Evolutionary conservation across 176 grass and related monocot species (phyloP).

Genomic region (Poa annua): DNA sequence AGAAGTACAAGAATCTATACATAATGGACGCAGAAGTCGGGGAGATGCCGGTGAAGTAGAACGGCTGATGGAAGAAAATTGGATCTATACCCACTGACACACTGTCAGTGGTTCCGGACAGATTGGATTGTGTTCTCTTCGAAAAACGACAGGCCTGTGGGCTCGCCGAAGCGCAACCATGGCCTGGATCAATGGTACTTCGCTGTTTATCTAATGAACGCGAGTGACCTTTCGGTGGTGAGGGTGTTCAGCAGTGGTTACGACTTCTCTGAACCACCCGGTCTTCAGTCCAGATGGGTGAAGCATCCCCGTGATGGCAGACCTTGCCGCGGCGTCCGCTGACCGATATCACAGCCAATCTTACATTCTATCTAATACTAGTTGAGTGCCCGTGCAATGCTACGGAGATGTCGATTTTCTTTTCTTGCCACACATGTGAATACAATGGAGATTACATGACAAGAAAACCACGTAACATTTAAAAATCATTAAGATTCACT

Average conservation of each 20-base stretch:
- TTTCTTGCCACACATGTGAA: no score
- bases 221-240: not conserved
- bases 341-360: slow-evolving; percentile 46
- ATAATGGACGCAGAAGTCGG: slow-evolving; percentile 23
- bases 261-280: slow-evolving; percentile 49
- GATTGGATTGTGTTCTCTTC: slow-evolving; percentile 65
- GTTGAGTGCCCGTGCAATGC: no score
- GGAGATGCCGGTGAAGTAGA: not conserved
- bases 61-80: slow-evolving; percentile 3
- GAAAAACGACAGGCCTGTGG: slow-evolving; percentile 27
- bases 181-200: slow-evolving; percentile 33
- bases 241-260: slow-evolving; percentile 35
- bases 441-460: no score
- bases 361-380: no score
- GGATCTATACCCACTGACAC: slow-evolving; percentile 51
- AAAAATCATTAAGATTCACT: no score
- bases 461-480: no score
- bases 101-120: slow-evolving; percentile 40
- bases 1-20: slow-evolving; percentile 37
- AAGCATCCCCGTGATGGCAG: slow-evolving; percentile 46
- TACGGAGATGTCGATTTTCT: no score
- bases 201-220: slow-evolving; percentile 33
- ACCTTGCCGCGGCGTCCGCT: slow-evolving; percentile 42
- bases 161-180: not conserved
- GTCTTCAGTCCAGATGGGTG: slow-evolving; percentile 47